These are phyloP conservation scores for Chrysosporium queenslandicum DNA, from an alignment of 2,329 filamentous ascomycete species.

Conservation along the genomic window DNA sequence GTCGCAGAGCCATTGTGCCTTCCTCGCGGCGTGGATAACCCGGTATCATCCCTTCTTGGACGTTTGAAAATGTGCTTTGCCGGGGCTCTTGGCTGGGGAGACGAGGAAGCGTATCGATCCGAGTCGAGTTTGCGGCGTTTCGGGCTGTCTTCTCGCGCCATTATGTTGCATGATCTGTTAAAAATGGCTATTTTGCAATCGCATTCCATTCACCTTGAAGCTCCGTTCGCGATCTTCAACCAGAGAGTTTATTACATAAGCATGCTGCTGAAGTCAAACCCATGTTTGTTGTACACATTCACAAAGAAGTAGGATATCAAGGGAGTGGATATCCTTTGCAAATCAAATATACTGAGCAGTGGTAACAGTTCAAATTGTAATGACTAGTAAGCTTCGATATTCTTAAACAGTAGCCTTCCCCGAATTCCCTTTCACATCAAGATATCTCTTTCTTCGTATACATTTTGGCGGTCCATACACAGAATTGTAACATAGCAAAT, in stretches of 20 bases:
- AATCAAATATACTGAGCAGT: not conserved
- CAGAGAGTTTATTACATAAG: not conserved
- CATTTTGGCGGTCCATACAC: not conserved
- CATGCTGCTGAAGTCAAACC: too few relatives aligned
- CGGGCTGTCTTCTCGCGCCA: slow-evolving; percentile 43
- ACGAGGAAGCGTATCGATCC: slow-evolving; percentile 49
- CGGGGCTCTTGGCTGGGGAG: slow-evolving; percentile 35
- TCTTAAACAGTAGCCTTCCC: not conserved
- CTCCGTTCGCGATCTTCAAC: too few relatives aligned
- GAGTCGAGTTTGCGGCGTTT: slow-evolving; percentile 59
- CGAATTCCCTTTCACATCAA: not conserved
- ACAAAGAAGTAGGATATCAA: too few relatives aligned
- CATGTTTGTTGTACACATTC: too few relatives aligned
- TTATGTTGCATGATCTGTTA: too few relatives aligned
- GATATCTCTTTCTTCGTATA: not conserved
- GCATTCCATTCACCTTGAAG: too few relatives aligned
- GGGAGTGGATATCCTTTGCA: too few relatives aligned
- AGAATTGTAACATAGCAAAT: not conserved
- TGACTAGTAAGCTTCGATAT: not conserved
- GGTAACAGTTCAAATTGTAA: too few relatives aligned
- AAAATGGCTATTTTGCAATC: too few relatives aligned
- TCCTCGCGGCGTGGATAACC: slow-evolving; percentile 25
- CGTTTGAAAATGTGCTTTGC: slow-evolving; percentile 20
- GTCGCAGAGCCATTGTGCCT: slow-evolving; percentile 25
- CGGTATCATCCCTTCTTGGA: slow-evolving; percentile 10